Evolutionary conservation across 148 eudicot genomes (phyloP), one percentile per base, ranked within the genome.

Genomic region (Fagopyrum tataricum): DNA sequence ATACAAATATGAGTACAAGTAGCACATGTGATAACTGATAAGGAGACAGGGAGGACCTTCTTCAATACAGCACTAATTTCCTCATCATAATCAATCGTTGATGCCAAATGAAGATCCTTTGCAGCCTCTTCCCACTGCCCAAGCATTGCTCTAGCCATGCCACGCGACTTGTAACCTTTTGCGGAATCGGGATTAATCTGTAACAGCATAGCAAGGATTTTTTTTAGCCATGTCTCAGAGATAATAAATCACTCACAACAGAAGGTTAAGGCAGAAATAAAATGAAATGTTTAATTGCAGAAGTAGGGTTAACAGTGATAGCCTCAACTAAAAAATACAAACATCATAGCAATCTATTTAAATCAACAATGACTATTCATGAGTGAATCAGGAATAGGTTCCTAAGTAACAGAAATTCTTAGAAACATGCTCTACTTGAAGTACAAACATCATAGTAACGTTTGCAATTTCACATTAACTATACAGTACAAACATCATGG

Each of bases 161-260:
- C 97, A 39, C 97, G 88, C 24, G 91, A 74, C 82, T 91, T 94
- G 79, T 94, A 81, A 20, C 97, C 97, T 83, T 94, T 94, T 2
- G 97, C 96, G 78, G 97, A 91, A 82, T 94, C 96, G 15, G 98
- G 96, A 75, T 94, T 91, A 72, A 91, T 89, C 96, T 94, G 84
- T 7, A 71, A 75, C 72, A 43, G 26, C 48, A 20, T 70, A 18
- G 26, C 15, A 67, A 67, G 41, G n/a, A 37, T 31, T 10, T 24
- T 53, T 17, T 4, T 6, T 61, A 26, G 41, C 26, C 37, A 26
- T 24, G 17, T 2, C 41, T 61, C 41, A 12, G 15, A 26, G n/a
- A 26, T 11, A 24, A 61, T 7, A 56, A 23, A 56, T 8, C 0
- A 24, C 67, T 61, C 31, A 26, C 40, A 61, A 61, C 17, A 61